phyloP scores from a whole-genome alignment of 2,329 filamentous ascomycete genomes.

The Fusarium abutilonis region DNA sequence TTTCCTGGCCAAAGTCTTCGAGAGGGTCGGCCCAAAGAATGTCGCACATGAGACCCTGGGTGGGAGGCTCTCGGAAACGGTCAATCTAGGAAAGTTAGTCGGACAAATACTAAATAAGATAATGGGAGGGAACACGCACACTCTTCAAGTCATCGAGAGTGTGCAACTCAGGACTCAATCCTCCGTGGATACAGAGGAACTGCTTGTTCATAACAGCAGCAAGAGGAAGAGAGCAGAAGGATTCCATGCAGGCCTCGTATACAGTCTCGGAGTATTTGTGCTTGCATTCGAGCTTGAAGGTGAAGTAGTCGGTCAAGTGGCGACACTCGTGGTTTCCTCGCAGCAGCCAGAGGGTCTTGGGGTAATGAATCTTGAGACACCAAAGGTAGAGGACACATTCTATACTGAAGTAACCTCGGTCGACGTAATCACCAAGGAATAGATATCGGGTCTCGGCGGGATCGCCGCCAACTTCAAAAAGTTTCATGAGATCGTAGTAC shows the following conservation, averaged over 20 bases:
- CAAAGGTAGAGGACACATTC: slow-evolving; percentile 98
- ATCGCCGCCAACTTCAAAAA: slow-evolving; percentile 98
- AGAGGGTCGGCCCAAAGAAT: slow-evolving; percentile 98
- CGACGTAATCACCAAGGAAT: slow-evolving; percentile 97
- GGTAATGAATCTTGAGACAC: slow-evolving; percentile 99
- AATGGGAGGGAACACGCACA: slow-evolving; percentile 60
- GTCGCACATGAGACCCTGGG: slow-evolving; percentile 98
- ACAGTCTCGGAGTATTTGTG: slow-evolving; percentile 98
- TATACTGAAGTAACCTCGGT: slow-evolving; percentile 98
- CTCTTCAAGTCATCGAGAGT: slow-evolving; percentile 93
- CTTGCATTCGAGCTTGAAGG: slow-evolving; percentile 99
- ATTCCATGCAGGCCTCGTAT: slow-evolving; percentile 98
- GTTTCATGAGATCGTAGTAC: slow-evolving; percentile 99
- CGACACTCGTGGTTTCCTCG: slow-evolving; percentile 98
- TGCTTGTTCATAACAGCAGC: slow-evolving; percentile 99
- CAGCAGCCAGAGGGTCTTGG: slow-evolving; percentile 94
- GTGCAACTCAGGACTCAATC: slow-evolving; percentile 93
- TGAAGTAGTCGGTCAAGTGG: slow-evolving; percentile 99
- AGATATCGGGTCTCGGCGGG: slow-evolving; percentile 96
- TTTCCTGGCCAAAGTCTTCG: slow-evolving; percentile 98
- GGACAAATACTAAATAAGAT: background rate
- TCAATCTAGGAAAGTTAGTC: slow-evolving; percentile 73
- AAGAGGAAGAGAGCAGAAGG: slow-evolving; percentile 92
- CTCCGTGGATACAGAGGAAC: slow-evolving; percentile 97
- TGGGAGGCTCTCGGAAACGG: slow-evolving; percentile 96